Evolutionary conservation across 768 basidiomycete genomes (phyloP).

Genomic region (Boletus reticulatus): DNA sequence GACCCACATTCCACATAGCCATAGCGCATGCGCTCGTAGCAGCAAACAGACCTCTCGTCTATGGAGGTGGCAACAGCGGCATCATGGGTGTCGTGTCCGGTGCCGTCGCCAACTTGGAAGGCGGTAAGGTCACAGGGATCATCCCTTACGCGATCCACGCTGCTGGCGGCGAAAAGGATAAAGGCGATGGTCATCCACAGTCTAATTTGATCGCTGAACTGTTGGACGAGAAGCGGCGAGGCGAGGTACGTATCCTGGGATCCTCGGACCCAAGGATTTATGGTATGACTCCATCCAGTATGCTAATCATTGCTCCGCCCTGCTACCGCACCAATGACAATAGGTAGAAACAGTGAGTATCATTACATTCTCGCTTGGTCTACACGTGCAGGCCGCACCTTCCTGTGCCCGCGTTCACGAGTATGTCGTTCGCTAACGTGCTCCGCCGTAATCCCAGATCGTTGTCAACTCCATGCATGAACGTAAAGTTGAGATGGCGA

Average conservation of each 20-base stretch:
- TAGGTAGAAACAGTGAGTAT: constrained; percentile 34
- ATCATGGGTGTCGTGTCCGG: constrained; percentile 84
- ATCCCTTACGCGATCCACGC: constrained; percentile 74
- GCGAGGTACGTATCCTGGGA: constrained; percentile 30
- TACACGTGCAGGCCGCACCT: constrained; percentile 4
- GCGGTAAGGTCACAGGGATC: constrained; percentile 76
- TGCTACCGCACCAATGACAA: not conserved
- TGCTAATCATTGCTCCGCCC: constrained; percentile 10
- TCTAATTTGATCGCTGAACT: constrained; percentile 19
- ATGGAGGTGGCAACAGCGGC: constrained; percentile 82
- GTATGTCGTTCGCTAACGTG: constrained; percentile 8
- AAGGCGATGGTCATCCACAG: constrained; percentile 30
- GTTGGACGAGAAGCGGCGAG: constrained; percentile 32
- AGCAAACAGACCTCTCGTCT: constrained; percentile 64
- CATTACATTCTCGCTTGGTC: not conserved
- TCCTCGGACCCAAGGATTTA: not conserved
- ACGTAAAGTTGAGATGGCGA: constrained; percentile 90
- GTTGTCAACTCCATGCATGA: constrained; percentile 84
- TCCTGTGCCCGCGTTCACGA: not conserved
- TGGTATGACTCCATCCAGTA: not conserved
- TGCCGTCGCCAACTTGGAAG: constrained; percentile 52
- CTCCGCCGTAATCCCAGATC: constrained; percentile 40
- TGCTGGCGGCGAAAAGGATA: constrained; percentile 61
- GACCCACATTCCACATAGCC: constrained; percentile 39
- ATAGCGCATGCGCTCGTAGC: constrained; percentile 70